Conservation (phyloP, 257 asterid genomes). For the Verbascum thapsus region DNA sequence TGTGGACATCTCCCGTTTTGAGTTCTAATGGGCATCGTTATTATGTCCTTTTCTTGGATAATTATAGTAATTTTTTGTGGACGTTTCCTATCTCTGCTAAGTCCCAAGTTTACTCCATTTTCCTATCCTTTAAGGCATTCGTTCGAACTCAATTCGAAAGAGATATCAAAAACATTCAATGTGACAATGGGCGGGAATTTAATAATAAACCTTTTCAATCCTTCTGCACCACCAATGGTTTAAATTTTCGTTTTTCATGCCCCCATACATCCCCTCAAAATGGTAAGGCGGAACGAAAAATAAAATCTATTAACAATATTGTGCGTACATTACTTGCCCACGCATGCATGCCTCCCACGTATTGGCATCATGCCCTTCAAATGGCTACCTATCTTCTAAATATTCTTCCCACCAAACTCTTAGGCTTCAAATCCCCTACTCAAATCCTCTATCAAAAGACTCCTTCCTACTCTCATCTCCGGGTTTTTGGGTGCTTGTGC, state of each 20-base stretch:
- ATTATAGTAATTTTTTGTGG: not conserved
- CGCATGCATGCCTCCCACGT: not conserved
- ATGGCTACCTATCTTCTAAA: too few species aligned
- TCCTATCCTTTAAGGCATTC: not conserved
- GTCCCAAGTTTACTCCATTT: not conserved
- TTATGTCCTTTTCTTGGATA: not conserved
- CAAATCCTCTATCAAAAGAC: too few species aligned
- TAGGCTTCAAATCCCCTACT: too few species aligned
- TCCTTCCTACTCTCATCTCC: too few species aligned
- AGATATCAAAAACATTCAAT: too few species aligned
- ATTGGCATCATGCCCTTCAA: constrained; percentile 9
- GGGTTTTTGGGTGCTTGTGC: too few species aligned
- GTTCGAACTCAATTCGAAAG: too few species aligned
- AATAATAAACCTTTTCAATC: not conserved
- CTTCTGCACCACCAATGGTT: not conserved
- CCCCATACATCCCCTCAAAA: constrained; percentile 1
- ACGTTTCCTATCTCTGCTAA: not conserved
- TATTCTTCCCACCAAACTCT: too few species aligned
- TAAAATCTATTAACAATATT: too few species aligned
- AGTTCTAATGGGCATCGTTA: too few species aligned
- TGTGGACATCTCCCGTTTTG: too few species aligned
- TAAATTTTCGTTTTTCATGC: not conserved
- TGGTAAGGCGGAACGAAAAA: too few species aligned
- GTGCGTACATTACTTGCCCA: not conserved
- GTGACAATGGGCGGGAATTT: not conserved